Evolutionary conservation across 148 eudicot genomes (phyloP).

Genomic region (Chenopodium formosanum): DNA sequence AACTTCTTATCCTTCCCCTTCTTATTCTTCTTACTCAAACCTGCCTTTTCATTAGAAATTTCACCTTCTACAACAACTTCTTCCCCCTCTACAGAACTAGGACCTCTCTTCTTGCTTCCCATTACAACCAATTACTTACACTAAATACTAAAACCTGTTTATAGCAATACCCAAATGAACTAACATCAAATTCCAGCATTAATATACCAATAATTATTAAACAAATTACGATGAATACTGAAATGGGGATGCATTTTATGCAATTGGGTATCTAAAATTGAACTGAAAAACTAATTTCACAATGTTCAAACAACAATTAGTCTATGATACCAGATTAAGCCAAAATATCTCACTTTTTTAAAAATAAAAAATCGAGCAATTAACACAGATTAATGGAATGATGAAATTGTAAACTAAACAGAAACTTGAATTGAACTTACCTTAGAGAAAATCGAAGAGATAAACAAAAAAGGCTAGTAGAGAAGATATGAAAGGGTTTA

Average conservation of each 20-base stretch:
- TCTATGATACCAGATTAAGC: neutral
- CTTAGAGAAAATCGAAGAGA: too few relatives aligned
- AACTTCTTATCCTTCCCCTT: conserved; percentile 36
- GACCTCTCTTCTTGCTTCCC: conserved; percentile 56
- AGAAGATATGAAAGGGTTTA: too few relatives aligned
- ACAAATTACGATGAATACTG: too few relatives aligned
- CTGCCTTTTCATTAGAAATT: conserved; percentile 22
- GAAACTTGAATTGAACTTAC: too few relatives aligned
- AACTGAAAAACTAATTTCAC: too few relatives aligned
- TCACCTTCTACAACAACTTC: conserved; percentile 25
- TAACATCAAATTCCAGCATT: neutral
- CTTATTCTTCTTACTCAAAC: conserved; percentile 47
- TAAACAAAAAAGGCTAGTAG: too few relatives aligned
- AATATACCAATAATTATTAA: neutral
- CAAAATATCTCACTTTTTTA: neutral
- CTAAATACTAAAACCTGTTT: neutral
- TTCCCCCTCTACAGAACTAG: conserved; percentile 30
- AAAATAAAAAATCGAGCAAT: too few relatives aligned
- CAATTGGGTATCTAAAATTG: neutral
- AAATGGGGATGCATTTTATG: too few relatives aligned
- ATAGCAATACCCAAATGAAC: neutral
- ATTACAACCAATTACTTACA: conserved; percentile 12
- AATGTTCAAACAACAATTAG: too few relatives aligned
- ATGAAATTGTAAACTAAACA: too few relatives aligned
- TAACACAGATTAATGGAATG: too few relatives aligned